Conservation (phyloP, 768 basidiomycete species). For the Termitomyces sp. region DNA sequence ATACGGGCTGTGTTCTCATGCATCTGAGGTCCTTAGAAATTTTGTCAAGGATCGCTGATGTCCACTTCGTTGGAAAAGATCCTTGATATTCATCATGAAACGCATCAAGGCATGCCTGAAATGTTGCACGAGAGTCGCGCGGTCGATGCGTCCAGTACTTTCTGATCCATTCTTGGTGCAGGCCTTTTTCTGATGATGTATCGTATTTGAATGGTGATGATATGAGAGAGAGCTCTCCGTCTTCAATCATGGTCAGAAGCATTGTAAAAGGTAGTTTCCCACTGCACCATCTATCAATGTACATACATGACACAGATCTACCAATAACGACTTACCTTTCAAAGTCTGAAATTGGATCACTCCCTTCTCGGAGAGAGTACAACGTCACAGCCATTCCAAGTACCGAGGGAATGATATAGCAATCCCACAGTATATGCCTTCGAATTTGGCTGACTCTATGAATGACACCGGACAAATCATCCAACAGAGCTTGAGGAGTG, state of each 20-base stretch:
- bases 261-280: conserved; percentile 30
- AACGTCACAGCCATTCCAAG: conserved; percentile 49
- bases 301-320: background rate
- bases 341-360: conserved; percentile 35
- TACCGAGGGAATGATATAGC: conserved; percentile 60
- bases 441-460: conserved; percentile 45
- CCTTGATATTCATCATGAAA: conserved; percentile 33
- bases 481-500: conserved; percentile 53
- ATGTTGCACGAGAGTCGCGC: conserved; percentile 29
- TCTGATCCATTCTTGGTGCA: conserved; percentile 29
- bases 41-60: conserved; percentile 34
- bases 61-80: conserved; percentile 27
- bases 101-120: conserved; percentile 36
- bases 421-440: conserved; percentile 61
- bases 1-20: conserved; percentile 56
- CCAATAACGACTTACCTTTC: conserved; percentile 27
- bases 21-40: conserved; percentile 41
- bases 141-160: conserved; percentile 24
- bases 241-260: conserved; percentile 44
- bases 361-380: conserved; percentile 20
- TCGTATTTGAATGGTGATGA: conserved; percentile 35
- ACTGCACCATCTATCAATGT: conserved; percentile 19
- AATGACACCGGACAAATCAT: conserved; percentile 42
- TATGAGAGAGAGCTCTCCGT: conserved; percentile 50
- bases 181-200: conserved; percentile 15